Percentiles rank a stretch among this genome's conserved stretches.
Evolutionary conservation across 768 basidiomycete genomes (phyloP).

Genomic region (Mycena galopus): DNA sequence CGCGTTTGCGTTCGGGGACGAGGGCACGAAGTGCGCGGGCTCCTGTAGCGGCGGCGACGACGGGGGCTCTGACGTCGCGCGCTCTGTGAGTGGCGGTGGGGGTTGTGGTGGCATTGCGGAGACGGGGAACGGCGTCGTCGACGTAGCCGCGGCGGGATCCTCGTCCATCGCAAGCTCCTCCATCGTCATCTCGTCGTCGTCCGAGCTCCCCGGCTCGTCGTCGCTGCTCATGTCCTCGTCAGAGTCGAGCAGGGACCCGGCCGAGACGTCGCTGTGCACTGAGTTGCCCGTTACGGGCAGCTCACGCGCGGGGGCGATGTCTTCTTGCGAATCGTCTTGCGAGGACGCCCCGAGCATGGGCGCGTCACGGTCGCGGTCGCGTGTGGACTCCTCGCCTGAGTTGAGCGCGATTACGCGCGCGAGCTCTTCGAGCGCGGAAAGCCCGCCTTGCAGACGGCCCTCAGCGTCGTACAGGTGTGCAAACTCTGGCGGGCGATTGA

Average conservation of each 20-base stretch:
- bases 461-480: conserved; percentile 82
- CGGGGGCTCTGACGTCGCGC: conserved; percentile 47
- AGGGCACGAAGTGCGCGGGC: conserved; percentile 39
- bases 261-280: conserved; percentile 43
- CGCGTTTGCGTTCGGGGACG: conserved; percentile 46
- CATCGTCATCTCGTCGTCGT: conserved; percentile 76
- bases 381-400: conserved; percentile 57
- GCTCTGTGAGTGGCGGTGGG: conserved; percentile 45
- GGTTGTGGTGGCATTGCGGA: conserved; percentile 44
- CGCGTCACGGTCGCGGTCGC: conserved; percentile 63
- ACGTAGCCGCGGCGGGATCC: conserved; percentile 50
- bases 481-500: conserved; percentile 83
- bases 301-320: conserved; percentile 73
- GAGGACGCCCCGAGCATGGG: conserved; percentile 52
- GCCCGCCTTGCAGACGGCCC: conserved; percentile 90
- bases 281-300: conserved; percentile 71
- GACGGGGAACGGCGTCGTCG: conserved; percentile 47
- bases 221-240: conserved; percentile 84
- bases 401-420: conserved; percentile 85
- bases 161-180: conserved; percentile 87
- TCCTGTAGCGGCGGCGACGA: conserved; percentile 41
- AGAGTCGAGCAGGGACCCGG: conserved; percentile 65
- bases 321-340: conserved; percentile 55
- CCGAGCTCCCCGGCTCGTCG: conserved; percentile 78
- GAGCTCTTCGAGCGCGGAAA: conserved; percentile 86